phyloP scores from a whole-genome alignment of 257 asterid genomes.

The Craterostigma plantagineum region DNA sequence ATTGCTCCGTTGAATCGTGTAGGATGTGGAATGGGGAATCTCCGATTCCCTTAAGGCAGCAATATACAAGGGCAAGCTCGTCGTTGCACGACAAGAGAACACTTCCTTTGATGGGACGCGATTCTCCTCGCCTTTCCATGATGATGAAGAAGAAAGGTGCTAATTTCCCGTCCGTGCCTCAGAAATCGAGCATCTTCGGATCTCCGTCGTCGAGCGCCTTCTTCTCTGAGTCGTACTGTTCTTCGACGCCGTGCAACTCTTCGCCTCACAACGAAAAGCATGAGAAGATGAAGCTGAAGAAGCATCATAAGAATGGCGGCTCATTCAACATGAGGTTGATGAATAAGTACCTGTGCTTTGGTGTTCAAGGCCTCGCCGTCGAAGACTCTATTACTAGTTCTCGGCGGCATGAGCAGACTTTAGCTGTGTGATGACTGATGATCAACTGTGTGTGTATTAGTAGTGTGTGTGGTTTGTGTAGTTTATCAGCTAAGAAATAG shows the following conservation, averaged over 20 bases:
- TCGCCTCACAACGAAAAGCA: slow-evolving; percentile 14
- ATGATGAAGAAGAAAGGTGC: too few species aligned
- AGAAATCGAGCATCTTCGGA: too few species aligned
- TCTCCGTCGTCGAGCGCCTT: too few species aligned
- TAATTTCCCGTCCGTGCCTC: too few species aligned
- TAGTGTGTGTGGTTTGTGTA: too few species aligned
- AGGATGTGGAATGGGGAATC: slow-evolving; percentile 8
- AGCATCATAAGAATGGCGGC: slow-evolving; percentile 10
- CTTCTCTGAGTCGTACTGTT: too few species aligned
- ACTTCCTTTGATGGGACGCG: slow-evolving; percentile 22
- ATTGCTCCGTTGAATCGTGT: slow-evolving; percentile 22
- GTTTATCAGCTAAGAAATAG: too few species aligned
- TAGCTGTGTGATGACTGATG: too few species aligned
- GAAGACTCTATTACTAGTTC: too few species aligned
- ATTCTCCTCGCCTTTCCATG: slow-evolving; percentile 18
- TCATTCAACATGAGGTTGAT: slow-evolving; percentile 42
- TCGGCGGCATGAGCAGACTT: too few species aligned
- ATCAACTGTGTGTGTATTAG: too few species aligned
- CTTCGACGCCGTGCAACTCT: slow-evolving; percentile 10
- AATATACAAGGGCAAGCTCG: slow-evolving; percentile 21
- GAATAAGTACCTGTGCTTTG: slow-evolving; percentile 64
- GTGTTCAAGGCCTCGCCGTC: slow-evolving; percentile 28
- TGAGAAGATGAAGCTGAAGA: too few species aligned
- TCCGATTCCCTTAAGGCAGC: slow-evolving; percentile 54
- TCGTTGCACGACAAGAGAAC: slow-evolving; percentile 38